Conservation (phyloP, 169 alveolate genomes). For the Amoebophrya sp. region DNA sequence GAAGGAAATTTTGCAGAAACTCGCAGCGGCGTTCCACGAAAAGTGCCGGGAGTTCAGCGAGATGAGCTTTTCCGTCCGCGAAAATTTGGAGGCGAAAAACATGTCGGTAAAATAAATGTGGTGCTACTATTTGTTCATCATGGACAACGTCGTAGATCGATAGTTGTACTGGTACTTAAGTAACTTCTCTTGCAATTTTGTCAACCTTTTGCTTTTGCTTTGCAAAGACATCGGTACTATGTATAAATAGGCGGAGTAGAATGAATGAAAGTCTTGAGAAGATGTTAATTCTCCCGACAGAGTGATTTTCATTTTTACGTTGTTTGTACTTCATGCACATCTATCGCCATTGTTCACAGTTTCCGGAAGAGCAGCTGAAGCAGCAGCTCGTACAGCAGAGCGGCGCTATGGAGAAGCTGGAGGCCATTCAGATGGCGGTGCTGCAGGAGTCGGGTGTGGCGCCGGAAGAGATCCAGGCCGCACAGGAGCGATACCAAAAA, state of each 20-base stretch:
- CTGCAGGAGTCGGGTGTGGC: not conserved
- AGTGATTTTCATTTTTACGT: not conserved
- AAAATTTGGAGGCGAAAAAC: not conserved
- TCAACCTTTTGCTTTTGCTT: not conserved
- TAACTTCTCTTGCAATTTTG: not conserved
- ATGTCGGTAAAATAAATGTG: not conserved
- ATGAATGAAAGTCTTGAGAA: not conserved
- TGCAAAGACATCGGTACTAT: not conserved
- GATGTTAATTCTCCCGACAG: not conserved
- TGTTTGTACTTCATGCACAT: not conserved
- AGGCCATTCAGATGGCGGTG: not conserved
- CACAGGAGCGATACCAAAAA: not conserved
- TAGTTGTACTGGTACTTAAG: not conserved
- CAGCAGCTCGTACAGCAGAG: not conserved
- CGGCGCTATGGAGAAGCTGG: not conserved
- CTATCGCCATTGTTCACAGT: not conserved
- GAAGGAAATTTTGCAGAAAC: not conserved
- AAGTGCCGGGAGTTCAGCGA: not conserved
- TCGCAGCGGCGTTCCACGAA: not conserved
- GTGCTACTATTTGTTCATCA: not conserved
- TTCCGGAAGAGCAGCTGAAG: not conserved
- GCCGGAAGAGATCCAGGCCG: not conserved
- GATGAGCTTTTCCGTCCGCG: not conserved
- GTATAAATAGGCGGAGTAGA: not conserved
- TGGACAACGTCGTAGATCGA: not conserved